These are phyloP conservation scores for Botrytis elliptica DNA, from an alignment of 2,329 filamentous ascomycete genomes.

Conservation along the genomic window DNA sequence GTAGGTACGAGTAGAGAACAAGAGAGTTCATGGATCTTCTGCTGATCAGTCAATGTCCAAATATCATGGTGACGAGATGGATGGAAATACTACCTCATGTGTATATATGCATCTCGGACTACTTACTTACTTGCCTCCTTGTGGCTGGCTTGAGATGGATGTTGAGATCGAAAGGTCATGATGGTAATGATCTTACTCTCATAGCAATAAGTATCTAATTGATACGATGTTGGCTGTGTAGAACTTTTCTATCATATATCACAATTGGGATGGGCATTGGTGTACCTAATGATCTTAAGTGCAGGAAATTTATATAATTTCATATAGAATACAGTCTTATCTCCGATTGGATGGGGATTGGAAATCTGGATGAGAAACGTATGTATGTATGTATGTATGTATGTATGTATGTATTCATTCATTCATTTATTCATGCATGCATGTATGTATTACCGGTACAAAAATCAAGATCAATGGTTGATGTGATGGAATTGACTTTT, in stretches of 20 bases:
- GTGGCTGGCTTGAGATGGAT: neutral
- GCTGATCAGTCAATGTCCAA: neutral
- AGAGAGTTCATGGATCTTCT: neutral
- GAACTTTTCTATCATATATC: neutral
- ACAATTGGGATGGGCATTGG: neutral
- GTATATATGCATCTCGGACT: neutral
- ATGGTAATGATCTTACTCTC: neutral
- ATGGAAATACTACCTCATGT: neutral
- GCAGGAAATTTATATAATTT: neutral
- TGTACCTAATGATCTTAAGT: neutral
- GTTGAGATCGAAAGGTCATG: neutral
- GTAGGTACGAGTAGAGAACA: too few relatives aligned
- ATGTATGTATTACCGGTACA: neutral
- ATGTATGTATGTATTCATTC: neutral
- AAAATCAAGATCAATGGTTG: neutral
- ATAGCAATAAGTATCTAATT: too few relatives aligned
- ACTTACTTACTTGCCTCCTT: neutral
- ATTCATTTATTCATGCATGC: neutral
- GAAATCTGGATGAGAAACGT: neutral
- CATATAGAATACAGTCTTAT: neutral
- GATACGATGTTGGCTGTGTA: neutral
- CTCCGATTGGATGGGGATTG: neutral
- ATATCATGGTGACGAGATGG: neutral
- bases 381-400: neutral
- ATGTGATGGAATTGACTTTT: neutral